Percentiles rank a stretch among this genome's conserved stretches.
Evolutionary conservation across 1,284 basidiomycete species (phyloP).

Genomic region (Hortiboletus rubellus): DNA sequence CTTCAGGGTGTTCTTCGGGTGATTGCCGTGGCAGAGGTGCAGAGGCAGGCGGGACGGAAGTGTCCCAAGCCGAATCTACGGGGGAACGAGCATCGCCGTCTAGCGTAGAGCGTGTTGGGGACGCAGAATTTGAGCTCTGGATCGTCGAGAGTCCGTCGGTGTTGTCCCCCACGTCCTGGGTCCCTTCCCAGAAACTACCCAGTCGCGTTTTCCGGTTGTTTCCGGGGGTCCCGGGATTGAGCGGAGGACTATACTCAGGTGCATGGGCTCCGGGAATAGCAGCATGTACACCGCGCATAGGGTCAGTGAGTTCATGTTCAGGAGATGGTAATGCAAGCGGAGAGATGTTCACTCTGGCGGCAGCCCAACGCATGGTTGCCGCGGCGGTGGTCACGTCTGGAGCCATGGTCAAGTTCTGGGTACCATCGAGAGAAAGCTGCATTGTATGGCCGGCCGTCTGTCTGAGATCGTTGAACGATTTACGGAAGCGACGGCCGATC

Average conservation of each 20-base stretch:
- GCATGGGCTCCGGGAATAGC: constrained; percentile 65
- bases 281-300: constrained; percentile 72
- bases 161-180: constrained; percentile 46
- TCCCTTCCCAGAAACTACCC: constrained; percentile 72
- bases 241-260: constrained; percentile 31
- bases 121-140: constrained; percentile 29
- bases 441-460: constrained; percentile 31
- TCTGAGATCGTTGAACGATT: constrained; percentile 54
- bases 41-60: constrained; percentile 14
- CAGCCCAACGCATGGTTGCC: constrained; percentile 84
- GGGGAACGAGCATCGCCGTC: constrained; percentile 8
- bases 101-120: constrained; percentile 17
- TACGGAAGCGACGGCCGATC: constrained; percentile 48
- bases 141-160: constrained; percentile 29
- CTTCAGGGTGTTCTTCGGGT: constrained; percentile 28
- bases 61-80: constrained; percentile 12
- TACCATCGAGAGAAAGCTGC: constrained; percentile 28
- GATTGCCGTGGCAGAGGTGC: constrained; percentile 26
- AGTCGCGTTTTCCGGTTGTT: constrained; percentile 55
- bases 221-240: constrained; percentile 46
- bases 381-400: constrained; percentile 67
- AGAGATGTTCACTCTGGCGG: constrained; percentile 67
- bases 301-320: constrained; percentile 84
- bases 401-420: constrained; percentile 37
- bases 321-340: constrained; percentile 84